Evolutionary conservation across 1,139 yeast genomes (phyloP).

Genomic region (Lodderomyces parapsilosis): DNA sequence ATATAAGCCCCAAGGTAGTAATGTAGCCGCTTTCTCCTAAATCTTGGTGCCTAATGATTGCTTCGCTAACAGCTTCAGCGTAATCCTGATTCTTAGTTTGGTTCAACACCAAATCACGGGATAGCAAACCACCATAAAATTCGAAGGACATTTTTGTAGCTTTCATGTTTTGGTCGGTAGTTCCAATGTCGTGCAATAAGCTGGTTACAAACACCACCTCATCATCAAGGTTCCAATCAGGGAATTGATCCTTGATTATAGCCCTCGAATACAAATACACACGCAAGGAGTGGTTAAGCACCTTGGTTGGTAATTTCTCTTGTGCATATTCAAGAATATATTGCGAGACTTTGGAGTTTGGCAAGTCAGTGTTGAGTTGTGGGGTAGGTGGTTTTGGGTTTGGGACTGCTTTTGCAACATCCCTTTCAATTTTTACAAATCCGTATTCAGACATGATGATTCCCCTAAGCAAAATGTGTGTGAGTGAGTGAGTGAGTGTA

Average conservation of each 20-base stretch:
- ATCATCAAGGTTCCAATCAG: conserved; percentile 32
- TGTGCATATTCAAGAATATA: conserved; percentile 24
- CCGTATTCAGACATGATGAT: conserved; percentile 34
- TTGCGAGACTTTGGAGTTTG: conserved; percentile 21
- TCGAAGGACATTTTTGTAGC: conserved; percentile 40
- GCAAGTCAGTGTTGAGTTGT: conserved; percentile 22
- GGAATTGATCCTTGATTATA: conserved; percentile 36
- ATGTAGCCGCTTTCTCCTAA: conserved; percentile 35
- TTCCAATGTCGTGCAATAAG: conserved; percentile 38
- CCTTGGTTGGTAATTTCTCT: conserved; percentile 24
- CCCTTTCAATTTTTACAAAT: conserved; percentile 31
- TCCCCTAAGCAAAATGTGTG: no score
- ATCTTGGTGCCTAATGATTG: conserved; percentile 40
- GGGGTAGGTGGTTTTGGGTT: conserved; percentile 26
- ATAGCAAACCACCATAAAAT: conserved; percentile 35
- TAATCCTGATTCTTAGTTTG: conserved; percentile 25
- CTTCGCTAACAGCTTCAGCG: conserved; percentile 42
- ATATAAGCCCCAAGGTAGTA: conserved; percentile 35
- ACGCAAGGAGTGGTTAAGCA: conserved; percentile 33
- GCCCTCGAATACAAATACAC: conserved; percentile 34
- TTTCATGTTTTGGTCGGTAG: conserved; percentile 34
- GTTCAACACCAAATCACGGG: conserved; percentile 28
- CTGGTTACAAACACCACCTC: conserved; percentile 34
- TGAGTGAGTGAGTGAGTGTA: not conserved
- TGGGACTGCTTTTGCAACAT: conserved; percentile 27